These are phyloP conservation scores for Saccharomyces mikatae DNA, from an alignment of 805 yeast species.

Conservation along the genomic window DNA sequence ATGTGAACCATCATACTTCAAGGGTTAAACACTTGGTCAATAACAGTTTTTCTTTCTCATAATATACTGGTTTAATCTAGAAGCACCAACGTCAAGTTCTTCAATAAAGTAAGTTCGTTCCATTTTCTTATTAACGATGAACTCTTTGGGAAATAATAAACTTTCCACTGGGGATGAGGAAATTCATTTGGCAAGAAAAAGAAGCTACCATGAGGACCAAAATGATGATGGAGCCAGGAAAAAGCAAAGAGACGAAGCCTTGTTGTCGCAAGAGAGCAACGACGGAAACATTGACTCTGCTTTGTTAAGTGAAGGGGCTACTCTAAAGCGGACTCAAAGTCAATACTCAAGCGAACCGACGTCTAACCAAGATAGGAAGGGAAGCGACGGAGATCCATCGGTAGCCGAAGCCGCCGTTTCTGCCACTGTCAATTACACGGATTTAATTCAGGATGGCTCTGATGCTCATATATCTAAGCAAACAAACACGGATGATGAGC, in stretches of 20 bases:
- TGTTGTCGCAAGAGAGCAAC: slow-evolving; percentile 1
- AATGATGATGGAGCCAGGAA: slow-evolving; percentile 2
- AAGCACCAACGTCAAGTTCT: background rate
- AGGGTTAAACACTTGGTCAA: background rate
- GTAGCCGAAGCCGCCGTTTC: slow-evolving; percentile 10
- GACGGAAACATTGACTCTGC: slow-evolving; percentile 28
- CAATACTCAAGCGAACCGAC: slow-evolving; percentile 2
- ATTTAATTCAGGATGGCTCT: slow-evolving; percentile 6
- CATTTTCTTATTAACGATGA: background rate
- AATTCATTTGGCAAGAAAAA: background rate
- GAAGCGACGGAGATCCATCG: slow-evolving; percentile 4
- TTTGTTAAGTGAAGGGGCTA: slow-evolving; percentile 12
- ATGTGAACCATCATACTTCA: background rate
- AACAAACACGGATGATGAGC: background rate
- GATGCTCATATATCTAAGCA: background rate
- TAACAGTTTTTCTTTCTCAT: background rate
- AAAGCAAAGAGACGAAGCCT: slow-evolving; percentile 2
- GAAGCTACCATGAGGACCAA: background rate
- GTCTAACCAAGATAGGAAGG: slow-evolving; percentile 6
- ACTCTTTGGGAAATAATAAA: background rate
- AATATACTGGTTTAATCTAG: background rate
- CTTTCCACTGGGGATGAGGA: background rate
- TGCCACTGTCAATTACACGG: slow-evolving; percentile 10
- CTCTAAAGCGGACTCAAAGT: background rate
- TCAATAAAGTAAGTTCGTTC: background rate